phyloP scores from a whole-genome alignment of 108 stramenopile genomes.

The Licmophora abbreviata region DNA sequence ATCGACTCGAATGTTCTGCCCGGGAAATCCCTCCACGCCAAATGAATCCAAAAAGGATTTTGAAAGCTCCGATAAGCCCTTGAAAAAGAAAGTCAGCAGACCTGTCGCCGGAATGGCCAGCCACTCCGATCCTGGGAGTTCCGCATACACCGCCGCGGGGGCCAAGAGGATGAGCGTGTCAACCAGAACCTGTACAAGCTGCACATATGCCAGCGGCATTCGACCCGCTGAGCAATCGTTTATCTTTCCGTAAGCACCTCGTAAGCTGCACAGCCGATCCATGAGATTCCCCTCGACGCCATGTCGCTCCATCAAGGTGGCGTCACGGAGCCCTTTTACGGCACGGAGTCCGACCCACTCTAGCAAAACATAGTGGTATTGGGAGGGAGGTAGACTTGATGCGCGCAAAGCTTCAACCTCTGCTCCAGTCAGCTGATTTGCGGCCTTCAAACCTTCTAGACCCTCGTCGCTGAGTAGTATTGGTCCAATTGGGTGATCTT shows the following conservation, averaged over 20 bases:
- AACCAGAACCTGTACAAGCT: constrained; percentile 49
- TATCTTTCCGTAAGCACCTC: constrained; percentile 46
- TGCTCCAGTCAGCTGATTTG: constrained; percentile 29
- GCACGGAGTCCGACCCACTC: constrained; percentile 50
- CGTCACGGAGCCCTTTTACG: constrained; percentile 41
- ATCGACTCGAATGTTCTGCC: constrained; percentile 40
- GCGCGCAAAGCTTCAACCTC: constrained; percentile 33
- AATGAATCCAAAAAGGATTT: constrained; percentile 62
- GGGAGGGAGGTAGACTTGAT: constrained; percentile 46
- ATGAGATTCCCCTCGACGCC: constrained; percentile 49
- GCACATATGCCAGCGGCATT: constrained; percentile 71
- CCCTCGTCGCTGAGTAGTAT: constrained; percentile 37
- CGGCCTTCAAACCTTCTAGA: constrained; percentile 24
- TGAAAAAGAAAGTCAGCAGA: constrained; percentile 36
- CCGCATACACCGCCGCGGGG: constrained; percentile 38
- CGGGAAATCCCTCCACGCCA: constrained; percentile 10
- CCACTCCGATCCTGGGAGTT: constrained; percentile 31
- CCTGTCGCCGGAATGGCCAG: constrained; percentile 34
- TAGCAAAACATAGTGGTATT: constrained; percentile 44
- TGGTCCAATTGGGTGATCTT: constrained; percentile 31
- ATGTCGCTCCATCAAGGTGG: constrained; percentile 25
- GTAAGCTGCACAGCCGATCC: constrained; percentile 23
- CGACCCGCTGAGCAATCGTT: constrained; percentile 45
- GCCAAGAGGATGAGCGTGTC: constrained; percentile 37
- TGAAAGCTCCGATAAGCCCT: constrained; percentile 34